Evolutionary conservation across 768 basidiomycete species (phyloP).

Genomic region (Hygrocybe coccinea): DNA sequence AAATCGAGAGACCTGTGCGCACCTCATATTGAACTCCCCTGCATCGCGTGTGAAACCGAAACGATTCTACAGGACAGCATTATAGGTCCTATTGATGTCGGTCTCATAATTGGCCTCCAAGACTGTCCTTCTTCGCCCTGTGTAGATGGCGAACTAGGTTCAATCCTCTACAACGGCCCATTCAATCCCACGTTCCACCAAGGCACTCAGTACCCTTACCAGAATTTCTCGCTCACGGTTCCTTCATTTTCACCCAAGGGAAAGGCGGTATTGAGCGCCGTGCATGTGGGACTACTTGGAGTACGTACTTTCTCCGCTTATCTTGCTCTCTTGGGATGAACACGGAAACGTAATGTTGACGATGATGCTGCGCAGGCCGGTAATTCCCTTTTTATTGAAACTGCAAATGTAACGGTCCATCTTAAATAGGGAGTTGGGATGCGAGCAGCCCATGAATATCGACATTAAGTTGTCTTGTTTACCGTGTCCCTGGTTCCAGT

Average conservation of each 20-base stretch:
- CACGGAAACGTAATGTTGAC: neutral
- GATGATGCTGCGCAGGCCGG: neutral
- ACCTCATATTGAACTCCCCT: neutral
- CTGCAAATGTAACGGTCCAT: neutral
- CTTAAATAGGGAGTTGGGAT: neutral
- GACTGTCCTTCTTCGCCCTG: neutral
- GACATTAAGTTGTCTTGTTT: too few species aligned
- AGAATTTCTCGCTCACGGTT: constrained; percentile 37
- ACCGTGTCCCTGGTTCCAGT: too few species aligned
- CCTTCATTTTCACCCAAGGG: constrained; percentile 22
- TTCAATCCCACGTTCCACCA: constrained; percentile 28
- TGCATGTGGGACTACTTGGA: constrained; percentile 30
- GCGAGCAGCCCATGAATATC: too few species aligned
- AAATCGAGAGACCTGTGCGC: neutral
- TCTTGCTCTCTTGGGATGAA: neutral
- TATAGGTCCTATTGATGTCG: neutral
- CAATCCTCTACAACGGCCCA: constrained; percentile 35
- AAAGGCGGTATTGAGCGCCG: constrained; percentile 26
- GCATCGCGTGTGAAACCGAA: neutral
- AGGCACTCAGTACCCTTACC: constrained; percentile 22
- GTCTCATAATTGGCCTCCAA: constrained; percentile 1
- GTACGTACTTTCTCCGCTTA: constrained; percentile 22
- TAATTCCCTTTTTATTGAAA: neutral
- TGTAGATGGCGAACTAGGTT: constrained; percentile 21
- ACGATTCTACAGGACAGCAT: neutral